phyloP scores from a whole-genome alignment of 306 rosid species.

The Clitoria ternatea region DNA sequence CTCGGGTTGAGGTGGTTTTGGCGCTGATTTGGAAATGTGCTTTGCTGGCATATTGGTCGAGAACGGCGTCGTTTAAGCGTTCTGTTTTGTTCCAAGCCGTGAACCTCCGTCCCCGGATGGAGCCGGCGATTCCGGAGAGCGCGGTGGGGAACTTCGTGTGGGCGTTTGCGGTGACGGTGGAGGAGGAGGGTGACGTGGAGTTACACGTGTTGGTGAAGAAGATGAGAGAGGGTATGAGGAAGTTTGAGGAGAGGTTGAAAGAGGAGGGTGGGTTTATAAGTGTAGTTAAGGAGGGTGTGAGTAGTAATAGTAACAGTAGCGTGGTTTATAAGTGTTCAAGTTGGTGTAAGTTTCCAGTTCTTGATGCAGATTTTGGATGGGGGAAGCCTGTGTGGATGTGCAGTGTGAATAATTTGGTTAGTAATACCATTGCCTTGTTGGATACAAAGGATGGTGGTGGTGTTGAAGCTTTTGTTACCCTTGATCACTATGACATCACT shows the following conservation, averaged over 20 bases:
- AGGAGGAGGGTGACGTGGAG: constrained; percentile 33
- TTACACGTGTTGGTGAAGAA: constrained; percentile 28
- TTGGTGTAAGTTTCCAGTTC: constrained; percentile 43
- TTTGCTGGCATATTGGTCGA: background rate
- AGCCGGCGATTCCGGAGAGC: constrained; percentile 22
- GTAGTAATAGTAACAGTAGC: background rate
- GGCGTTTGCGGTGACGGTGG: constrained; percentile 36
- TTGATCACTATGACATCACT: constrained; percentile 5
- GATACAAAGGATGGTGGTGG: constrained; percentile 40
- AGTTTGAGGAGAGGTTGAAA: constrained; percentile 32
- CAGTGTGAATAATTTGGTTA: constrained; percentile 33
- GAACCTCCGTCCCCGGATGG: constrained; percentile 43
- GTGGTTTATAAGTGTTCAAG: constrained; percentile 38
- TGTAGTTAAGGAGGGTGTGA: constrained; percentile 35
- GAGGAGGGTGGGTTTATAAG: constrained; percentile 31
- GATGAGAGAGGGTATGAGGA: constrained; percentile 31
- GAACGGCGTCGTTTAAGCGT: constrained; percentile 23
- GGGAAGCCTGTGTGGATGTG: constrained; percentile 38
- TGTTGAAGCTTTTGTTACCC: constrained; percentile 34
- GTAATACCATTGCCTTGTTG: constrained; percentile 39
- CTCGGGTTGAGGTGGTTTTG: constrained; percentile 41
- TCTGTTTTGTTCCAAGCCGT: constrained; percentile 45
- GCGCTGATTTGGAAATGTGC: constrained; percentile 50
- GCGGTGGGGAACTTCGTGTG: constrained; percentile 44
- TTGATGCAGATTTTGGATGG: constrained; percentile 41